These are phyloP conservation scores for Talaromyces sp. DNA, from an alignment of 2,329 filamentous ascomycete species.

Conservation along the genomic window DNA sequence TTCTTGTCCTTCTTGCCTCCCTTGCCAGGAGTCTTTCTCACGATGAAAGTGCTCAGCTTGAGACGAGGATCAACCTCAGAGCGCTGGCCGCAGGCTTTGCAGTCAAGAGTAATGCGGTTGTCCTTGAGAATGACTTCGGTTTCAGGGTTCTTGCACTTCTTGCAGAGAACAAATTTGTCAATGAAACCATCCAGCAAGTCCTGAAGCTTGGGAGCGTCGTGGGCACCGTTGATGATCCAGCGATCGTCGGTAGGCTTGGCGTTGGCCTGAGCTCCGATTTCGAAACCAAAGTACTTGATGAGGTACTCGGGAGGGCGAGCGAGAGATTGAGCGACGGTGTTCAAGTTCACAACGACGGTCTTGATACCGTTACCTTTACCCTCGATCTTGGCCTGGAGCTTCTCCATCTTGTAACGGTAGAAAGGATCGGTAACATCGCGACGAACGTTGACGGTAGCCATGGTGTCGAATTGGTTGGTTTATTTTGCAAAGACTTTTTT, in stretches of 20 bases:
- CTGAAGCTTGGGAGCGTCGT: conserved; percentile 92
- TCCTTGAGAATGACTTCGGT: conserved; percentile 96
- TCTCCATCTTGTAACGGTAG: conserved; percentile 99
- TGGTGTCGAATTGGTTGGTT: conserved; percentile 56
- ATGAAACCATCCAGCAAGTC: conserved; percentile 99
- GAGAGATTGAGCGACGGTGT: conserved; percentile 87
- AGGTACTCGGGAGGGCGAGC: conserved; percentile 90
- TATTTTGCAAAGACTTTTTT: conserved; percentile 31
- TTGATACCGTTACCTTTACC: conserved; percentile 99
- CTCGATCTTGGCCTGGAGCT: conserved; percentile 97
- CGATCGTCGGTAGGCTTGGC: conserved; percentile 95
- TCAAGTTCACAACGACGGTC: conserved; percentile 94
- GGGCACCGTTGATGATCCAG: conserved; percentile 99
- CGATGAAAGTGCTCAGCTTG: conserved; percentile 95
- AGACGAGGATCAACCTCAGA: conserved; percentile 87
- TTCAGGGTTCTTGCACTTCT: conserved; percentile 99
- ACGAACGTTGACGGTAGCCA: conserved; percentile 98
- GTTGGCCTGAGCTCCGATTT: conserved; percentile 97
- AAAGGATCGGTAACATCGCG: conserved; percentile 97
- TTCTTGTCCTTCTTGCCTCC: conserved; percentile 97
- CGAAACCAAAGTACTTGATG: conserved; percentile 99
- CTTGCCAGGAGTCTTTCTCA: conserved; percentile 91
- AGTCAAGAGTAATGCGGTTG: conserved; percentile 86
- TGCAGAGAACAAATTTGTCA: conserved; percentile 97
- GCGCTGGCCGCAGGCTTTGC: conserved; percentile 96